A percentile compares a stretch with the other conserved stretches of the same genome.
Evolutionary conservation across 2,329 filamentous ascomycete species (phyloP).

Genomic region (Penicillium sp.): DNA sequence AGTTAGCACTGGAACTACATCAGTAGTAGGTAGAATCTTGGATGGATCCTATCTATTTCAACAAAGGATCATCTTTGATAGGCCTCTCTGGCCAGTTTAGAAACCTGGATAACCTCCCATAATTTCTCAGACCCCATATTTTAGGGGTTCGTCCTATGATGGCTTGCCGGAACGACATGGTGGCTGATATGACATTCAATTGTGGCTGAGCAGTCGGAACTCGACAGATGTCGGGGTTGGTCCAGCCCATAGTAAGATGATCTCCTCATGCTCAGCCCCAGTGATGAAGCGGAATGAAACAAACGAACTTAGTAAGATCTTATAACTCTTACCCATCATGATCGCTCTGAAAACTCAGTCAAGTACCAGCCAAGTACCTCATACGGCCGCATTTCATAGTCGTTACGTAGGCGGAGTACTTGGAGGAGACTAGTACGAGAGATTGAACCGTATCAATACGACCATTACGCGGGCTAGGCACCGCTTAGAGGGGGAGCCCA

Average conservation of each 20-base stretch:
- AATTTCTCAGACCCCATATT: too few species aligned
- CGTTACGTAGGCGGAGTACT: constrained; percentile 7
- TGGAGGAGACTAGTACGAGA: not conserved
- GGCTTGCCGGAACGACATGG: not conserved
- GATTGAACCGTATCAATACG: not conserved
- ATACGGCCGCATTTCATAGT: constrained; percentile 2
- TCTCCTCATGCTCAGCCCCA: constrained; percentile 25
- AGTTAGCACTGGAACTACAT: too few species aligned
- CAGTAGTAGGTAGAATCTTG: too few species aligned
- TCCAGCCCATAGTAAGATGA: constrained; percentile 6
- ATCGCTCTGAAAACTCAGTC: not conserved
- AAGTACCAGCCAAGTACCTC: constrained; percentile 14
- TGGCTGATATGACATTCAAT: not conserved
- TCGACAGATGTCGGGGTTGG: not conserved
- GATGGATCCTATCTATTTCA: too few species aligned
- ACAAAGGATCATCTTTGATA: too few species aligned
- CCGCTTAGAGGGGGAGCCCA: not conserved
- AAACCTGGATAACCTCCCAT: too few species aligned
- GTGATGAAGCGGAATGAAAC: not conserved
- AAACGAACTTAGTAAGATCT: not conserved
- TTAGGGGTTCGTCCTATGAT: too few species aligned
- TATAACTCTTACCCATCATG: not conserved
- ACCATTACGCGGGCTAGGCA: not conserved
- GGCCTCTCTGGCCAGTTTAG: too few species aligned
- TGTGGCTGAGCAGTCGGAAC: not conserved